These are phyloP conservation scores for Rhizoclosmatium globosum DNA, from an alignment of 192 early-diverging fungal genomes.

Conservation along the genomic window DNA sequence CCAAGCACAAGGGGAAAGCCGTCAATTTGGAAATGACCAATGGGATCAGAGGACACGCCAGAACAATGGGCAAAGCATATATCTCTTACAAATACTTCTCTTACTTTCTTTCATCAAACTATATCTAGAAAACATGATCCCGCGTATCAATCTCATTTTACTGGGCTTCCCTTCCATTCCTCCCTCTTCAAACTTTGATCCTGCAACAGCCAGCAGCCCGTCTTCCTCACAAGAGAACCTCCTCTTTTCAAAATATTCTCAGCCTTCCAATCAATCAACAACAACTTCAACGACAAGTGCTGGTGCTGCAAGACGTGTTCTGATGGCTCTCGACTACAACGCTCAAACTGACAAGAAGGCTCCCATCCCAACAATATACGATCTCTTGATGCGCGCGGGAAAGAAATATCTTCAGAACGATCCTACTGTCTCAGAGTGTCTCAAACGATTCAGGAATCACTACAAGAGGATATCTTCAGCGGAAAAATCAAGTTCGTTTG, in stretches of 20 bases:
- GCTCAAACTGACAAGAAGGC: background rate
- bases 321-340: background rate
- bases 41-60: too few relatives aligned
- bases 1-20: too few relatives aligned
- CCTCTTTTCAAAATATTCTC: background rate
- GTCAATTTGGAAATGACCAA: too few relatives aligned
- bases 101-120: background rate
- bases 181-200: background rate
- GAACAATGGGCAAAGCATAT: too few relatives aligned
- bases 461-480: background rate
- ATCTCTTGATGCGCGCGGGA: conserved; percentile 18
- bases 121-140: conserved; percentile 9
- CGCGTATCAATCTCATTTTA: conserved; percentile 15
- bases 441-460: background rate
- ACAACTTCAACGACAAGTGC: background rate
- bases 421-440: conserved; percentile 2
- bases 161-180: conserved; percentile 8
- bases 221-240: background rate
- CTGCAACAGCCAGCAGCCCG: background rate
- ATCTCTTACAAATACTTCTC: too few relatives aligned
- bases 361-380: background rate
- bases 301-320: conserved; percentile 19
- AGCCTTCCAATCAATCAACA: background rate
- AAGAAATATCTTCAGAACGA: conserved; percentile 4
- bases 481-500: background rate